These are phyloP conservation scores for Pinus taeda DNA, from an alignment of 75 land plant genomes.

Conservation along the genomic window DNA sequence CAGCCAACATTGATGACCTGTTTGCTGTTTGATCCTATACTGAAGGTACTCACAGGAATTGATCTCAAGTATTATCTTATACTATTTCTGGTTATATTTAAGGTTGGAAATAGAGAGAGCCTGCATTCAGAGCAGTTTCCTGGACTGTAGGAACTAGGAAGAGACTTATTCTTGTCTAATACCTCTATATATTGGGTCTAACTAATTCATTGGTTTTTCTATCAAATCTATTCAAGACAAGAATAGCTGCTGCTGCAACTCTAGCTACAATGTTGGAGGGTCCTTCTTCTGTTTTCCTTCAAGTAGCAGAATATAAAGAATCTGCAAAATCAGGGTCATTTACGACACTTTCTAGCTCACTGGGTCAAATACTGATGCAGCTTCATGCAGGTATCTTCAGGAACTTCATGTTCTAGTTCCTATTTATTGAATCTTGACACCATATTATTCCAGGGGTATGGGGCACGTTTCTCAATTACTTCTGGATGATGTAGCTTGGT, in stretches of 20 bases:
- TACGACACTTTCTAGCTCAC: constrained; percentile 81
- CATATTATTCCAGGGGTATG: not conserved
- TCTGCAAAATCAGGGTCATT: constrained; percentile 70
- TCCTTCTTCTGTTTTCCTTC: constrained; percentile 65
- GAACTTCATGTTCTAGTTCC: not conserved
- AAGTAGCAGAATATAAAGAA: constrained; percentile 93
- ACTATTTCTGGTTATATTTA: not conserved
- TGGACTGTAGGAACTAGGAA: not conserved
- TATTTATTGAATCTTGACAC: not conserved
- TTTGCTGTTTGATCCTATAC: constrained; percentile 66
- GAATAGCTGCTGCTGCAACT: constrained; percentile 76
- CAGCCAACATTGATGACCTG: constrained; percentile 62
- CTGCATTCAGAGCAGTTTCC: not conserved
- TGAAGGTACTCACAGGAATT: constrained; percentile 39
- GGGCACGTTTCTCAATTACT: not conserved
- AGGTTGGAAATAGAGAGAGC: not conserved
- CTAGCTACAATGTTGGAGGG: constrained; percentile 80
- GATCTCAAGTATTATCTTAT: not conserved
- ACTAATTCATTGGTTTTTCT: not conserved
- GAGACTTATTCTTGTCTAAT: not conserved
- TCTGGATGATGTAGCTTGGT: not conserved
- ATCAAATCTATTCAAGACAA: constrained; percentile 39
- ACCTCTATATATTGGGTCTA: not conserved
- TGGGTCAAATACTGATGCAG: constrained; percentile 90
- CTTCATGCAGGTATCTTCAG: constrained; percentile 69